Evolutionary conservation across 306 rosid species (phyloP).

Genomic region (Luffa aegyptiaca): DNA sequence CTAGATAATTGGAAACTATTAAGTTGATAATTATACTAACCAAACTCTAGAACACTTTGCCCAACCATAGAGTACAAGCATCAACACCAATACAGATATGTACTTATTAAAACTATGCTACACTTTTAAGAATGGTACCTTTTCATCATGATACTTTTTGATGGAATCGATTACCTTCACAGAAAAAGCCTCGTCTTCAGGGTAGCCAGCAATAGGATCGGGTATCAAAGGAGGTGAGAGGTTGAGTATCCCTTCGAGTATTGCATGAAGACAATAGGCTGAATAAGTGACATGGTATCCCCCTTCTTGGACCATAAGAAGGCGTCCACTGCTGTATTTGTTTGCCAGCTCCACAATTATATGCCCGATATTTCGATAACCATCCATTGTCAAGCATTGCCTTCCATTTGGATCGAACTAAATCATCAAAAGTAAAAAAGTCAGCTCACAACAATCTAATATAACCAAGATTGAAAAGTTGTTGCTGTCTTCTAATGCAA

Average conservation of each 20-base stretch:
- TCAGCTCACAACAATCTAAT: neutral
- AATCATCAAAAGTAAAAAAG: conserved; percentile 17
- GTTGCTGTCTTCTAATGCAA: neutral
- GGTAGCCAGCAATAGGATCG: conserved; percentile 66
- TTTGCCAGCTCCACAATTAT: conserved; percentile 27
- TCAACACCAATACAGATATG: neutral
- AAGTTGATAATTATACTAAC: neutral
- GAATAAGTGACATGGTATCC: conserved; percentile 87
- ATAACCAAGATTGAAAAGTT: neutral
- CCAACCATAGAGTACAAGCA: neutral
- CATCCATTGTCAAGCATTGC: conserved; percentile 89
- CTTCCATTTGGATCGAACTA: conserved; percentile 96
- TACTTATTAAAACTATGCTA: conserved; percentile 12
- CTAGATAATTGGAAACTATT: neutral
- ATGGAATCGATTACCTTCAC: conserved; percentile 45
- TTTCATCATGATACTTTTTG: conserved; percentile 35
- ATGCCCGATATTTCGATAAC: conserved; percentile 58
- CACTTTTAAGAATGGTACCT: conserved; percentile 30
- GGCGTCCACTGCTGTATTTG: conserved; percentile 37
- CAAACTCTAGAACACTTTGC: neutral
- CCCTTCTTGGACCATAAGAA: conserved; percentile 86
- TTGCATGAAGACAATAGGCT: conserved; percentile 87
- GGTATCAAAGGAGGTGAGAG: conserved; percentile 39
- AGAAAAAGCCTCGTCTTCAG: conserved; percentile 58
- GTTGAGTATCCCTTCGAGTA: conserved; percentile 81